Evolutionary conservation across 257 asterid genomes (phyloP).

Genomic region (Capsicum rhomboideum): DNA sequence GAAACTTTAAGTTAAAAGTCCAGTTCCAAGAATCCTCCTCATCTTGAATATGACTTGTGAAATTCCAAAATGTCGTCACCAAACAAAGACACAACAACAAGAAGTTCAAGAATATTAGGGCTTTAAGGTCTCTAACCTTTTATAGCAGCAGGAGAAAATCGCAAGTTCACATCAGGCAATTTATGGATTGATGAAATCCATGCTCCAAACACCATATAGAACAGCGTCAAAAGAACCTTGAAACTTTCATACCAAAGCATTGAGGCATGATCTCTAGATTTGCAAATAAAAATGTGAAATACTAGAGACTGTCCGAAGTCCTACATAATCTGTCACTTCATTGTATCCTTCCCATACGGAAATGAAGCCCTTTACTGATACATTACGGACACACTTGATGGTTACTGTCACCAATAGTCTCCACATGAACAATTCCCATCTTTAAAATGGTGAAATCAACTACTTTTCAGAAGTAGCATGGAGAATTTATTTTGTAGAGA

Average conservation of each 20-base stretch:
- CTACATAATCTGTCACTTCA: not conserved
- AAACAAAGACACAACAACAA: not conserved
- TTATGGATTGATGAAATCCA: not conserved
- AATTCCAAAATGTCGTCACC: not conserved
- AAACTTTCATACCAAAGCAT: not conserved
- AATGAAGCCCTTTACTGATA: no score
- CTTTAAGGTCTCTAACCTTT: not conserved
- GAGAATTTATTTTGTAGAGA: no score
- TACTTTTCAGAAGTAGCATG: no score
- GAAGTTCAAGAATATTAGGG: not conserved
- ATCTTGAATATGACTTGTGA: not conserved
- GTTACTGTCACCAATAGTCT: no score
- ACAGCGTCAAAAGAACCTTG: not conserved
- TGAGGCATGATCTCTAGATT: not conserved
- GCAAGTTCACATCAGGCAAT: not conserved
- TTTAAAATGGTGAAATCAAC: no score
- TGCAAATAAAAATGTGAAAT: not conserved
- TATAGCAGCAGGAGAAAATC: not conserved
- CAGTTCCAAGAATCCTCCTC: not conserved
- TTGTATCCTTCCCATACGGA: no score
- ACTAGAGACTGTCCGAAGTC: not conserved
- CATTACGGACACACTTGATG: no score
- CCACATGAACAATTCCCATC: no score
- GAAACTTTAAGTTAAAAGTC: not conserved
- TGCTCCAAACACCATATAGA: not conserved